A percentile compares a stretch with the other conserved stretches of the same genome.
Evolutionary conservation across 108 stramenopile genomes (phyloP).

Genomic region (Nitzschia inconspicua): DNA sequence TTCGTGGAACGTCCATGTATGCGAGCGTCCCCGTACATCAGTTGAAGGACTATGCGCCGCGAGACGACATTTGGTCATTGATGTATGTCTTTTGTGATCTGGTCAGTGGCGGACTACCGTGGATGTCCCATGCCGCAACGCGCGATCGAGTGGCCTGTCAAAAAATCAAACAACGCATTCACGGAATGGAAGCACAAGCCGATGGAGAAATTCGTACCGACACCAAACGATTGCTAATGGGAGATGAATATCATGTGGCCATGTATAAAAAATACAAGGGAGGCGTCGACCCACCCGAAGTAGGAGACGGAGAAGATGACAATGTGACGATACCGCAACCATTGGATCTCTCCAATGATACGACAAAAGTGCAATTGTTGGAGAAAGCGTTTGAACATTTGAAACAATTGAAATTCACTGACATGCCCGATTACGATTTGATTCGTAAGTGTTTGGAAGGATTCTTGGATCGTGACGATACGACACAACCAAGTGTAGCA

Average conservation of each 20-base stretch:
- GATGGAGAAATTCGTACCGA: constrained; percentile 4
- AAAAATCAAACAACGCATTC: constrained; percentile 69
- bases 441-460: constrained; percentile 59
- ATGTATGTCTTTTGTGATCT: constrained; percentile 89
- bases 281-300: constrained; percentile 20
- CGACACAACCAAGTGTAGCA: not conserved
- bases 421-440: constrained; percentile 75
- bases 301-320: constrained; percentile 4
- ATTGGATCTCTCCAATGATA: constrained; percentile 53
- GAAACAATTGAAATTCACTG: constrained; percentile 49
- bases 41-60: constrained; percentile 65
- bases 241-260: constrained; percentile 72
- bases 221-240: constrained; percentile 60
- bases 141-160: constrained; percentile 68
- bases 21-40: constrained; percentile 80
- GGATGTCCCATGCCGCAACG: constrained; percentile 82
- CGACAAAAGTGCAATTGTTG: constrained; percentile 44
- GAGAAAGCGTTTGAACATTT: constrained; percentile 74
- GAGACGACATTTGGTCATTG: constrained; percentile 86
- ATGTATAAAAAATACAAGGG: constrained; percentile 22
- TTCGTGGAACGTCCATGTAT: constrained; percentile 86
- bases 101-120: constrained; percentile 79
- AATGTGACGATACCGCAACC: constrained; percentile 51
- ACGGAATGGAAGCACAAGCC: constrained; percentile 46
- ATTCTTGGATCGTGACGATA: constrained; percentile 47